A percentile compares a stretch with the other conserved stretches of the same genome.
phyloP scores from a whole-genome alignment of 805 yeast species.

The Komagataella kurtzmanii region DNA sequence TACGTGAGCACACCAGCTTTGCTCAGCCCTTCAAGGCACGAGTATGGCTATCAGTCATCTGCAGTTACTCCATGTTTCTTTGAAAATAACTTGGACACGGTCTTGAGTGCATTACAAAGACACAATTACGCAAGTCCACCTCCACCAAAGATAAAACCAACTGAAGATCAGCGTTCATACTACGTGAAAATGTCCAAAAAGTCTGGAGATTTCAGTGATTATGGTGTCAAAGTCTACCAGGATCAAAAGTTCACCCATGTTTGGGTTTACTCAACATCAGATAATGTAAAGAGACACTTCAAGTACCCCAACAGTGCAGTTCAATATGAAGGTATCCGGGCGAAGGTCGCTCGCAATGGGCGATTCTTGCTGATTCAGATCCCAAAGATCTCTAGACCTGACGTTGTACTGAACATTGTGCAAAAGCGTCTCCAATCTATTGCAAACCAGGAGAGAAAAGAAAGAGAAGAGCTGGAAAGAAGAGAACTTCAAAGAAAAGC shows the following conservation, averaged over 20 bases:
- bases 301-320: not conserved
- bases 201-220: not conserved
- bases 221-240: not conserved
- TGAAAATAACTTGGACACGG: not conserved
- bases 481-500: not conserved
- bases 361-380: not conserved
- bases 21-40: not conserved
- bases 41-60: not conserved
- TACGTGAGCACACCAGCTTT: not conserved
- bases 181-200: constrained; percentile 1
- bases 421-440: not conserved
- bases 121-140: not conserved
- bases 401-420: not conserved
- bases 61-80: not conserved
- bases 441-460: not conserved
- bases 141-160: not conserved
- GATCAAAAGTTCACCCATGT: not conserved
- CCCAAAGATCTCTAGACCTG: not conserved
- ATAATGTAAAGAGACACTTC: not conserved
- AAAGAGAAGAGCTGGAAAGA: not conserved
- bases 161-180: constrained; percentile 1
- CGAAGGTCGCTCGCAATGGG: not conserved
- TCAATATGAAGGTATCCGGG: not conserved
- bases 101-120: not conserved
- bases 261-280: not conserved